phyloP scores from a whole-genome alignment of 2,329 filamentous ascomycete species.

The Leptosphaerulina australis region DNA sequence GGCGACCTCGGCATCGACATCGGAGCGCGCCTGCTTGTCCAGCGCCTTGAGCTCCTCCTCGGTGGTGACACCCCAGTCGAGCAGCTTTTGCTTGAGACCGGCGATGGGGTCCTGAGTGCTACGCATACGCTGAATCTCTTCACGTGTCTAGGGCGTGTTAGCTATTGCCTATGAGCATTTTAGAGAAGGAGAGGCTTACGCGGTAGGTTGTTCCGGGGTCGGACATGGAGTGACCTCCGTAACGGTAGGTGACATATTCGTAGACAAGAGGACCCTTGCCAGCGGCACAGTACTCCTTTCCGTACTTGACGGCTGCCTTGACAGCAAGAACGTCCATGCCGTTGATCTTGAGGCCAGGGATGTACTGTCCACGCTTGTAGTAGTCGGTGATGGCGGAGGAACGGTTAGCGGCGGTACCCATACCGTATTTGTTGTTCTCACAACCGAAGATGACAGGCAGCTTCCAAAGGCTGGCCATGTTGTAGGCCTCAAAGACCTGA shows the following conservation, averaged over 20 bases:
- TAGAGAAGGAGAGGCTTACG: slow-evolving; percentile 36
- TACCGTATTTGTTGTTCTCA: slow-evolving; percentile 99
- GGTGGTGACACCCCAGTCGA: slow-evolving; percentile 89
- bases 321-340: slow-evolving; percentile 99
- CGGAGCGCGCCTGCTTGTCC: slow-evolving; percentile 87
- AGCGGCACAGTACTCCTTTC: slow-evolving; percentile 80
- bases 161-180: slow-evolving; percentile 1
- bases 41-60: slow-evolving; percentile 97
- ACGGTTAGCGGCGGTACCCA: slow-evolving; percentile 95
- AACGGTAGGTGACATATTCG: slow-evolving; percentile 99
- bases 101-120: slow-evolving; percentile 98
- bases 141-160: slow-evolving; percentile 69
- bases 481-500: slow-evolving; percentile 99
- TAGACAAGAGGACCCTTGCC: slow-evolving; percentile 94
- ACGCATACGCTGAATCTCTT: slow-evolving; percentile 99
- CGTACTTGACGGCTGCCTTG: slow-evolving; percentile 93
- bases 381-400: slow-evolving; percentile 97
- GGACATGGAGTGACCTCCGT: slow-evolving; percentile 99
- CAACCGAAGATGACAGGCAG: slow-evolving; percentile 94
- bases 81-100: slow-evolving; percentile 95
- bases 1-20: slow-evolving; percentile 89
- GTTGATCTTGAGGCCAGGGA: slow-evolving; percentile 98
- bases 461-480: slow-evolving; percentile 99
- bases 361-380: slow-evolving; percentile 99
- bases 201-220: slow-evolving; percentile 99